Base-by-base conservation (phyloP, 768 basidiomycete genomes). In the Panaeolus papilionaceus region DNA sequence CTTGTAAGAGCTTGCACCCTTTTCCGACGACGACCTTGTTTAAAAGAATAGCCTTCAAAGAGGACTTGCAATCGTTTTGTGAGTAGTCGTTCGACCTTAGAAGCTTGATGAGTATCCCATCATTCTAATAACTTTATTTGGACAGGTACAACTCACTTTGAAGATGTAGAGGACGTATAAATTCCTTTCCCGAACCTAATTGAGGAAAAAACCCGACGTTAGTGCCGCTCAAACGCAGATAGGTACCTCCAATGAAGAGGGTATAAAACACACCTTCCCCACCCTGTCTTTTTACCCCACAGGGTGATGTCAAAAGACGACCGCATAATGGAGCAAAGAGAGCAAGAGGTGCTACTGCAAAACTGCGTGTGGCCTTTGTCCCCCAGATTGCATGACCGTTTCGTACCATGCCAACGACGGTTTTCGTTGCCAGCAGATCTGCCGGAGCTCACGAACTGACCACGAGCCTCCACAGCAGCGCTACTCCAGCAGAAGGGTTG, bases 101-200 rank as follows among this genome's bases (percentile, higher is more conserved):
- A 16, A 45, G 12, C 42, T 42, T 61, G 38, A 40, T 63, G 18
- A 63, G 18, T 40, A 42, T 44, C 33, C 18, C 63, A 61, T 42
- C 54, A 66, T 47, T 54, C 8, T 64, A 65, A 63, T 18, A 16
- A 23, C 7, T 12, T 44, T 12, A 62, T 51, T 28, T 40, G 10
- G 16, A 20, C 69, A 61, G 62, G 54, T 58, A 39, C 18, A 3
- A 69, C 84, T 66, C 65, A 87, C 85, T 92, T 92, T 7, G 90
- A 92, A n/a, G 91, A 91, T 1, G 90, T 92, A n/a, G 89, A 88
- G 5, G 89, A 90, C 1, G 90, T 91, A 73, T 91, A 92, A 47
- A 91, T 88, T 28, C 90, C 90, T 42, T 85, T 85, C 28, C 90
- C 90, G 62, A 91, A 91, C 68, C 89, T 90, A 69, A 14, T 58